Percentiles rank a stretch among this genome's conserved stretches.
Conservation (phyloP, 1,284 basidiomycete genomes). For the Fomitopsis schrenkii region DNA sequence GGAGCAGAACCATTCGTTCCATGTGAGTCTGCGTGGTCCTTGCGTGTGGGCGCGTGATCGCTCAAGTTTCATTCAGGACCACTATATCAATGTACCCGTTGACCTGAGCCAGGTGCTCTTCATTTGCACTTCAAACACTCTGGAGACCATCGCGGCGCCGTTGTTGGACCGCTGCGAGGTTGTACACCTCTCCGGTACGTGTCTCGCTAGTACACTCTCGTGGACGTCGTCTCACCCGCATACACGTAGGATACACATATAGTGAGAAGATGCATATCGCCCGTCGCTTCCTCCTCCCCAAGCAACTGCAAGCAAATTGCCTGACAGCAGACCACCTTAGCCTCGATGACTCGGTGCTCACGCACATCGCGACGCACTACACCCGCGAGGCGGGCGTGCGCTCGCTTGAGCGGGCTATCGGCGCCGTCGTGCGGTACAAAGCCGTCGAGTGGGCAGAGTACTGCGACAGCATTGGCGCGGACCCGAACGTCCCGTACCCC, state of each 20-base stretch:
- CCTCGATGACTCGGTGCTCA: constrained; percentile 60
- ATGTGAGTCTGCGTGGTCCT: constrained; percentile 38
- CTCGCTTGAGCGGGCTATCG: constrained; percentile 84
- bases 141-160: constrained; percentile 86
- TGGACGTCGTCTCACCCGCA: not conserved
- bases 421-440: constrained; percentile 80
- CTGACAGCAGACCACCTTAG: constrained; percentile 39
- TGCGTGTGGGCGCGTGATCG: not conserved
- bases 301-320: constrained; percentile 74
- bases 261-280: constrained; percentile 92
- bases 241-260: constrained; percentile 69
- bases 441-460: constrained; percentile 86
- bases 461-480: constrained; percentile 40
- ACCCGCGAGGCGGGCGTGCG: constrained; percentile 93
- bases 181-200: constrained; percentile 60
- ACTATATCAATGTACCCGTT: constrained; percentile 89
- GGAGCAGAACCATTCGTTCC: constrained; percentile 87
- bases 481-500: constrained; percentile 10
- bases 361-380: constrained; percentile 73
- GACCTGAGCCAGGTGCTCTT: constrained; percentile 87
- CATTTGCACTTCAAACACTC: constrained; percentile 84
- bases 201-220: not conserved
- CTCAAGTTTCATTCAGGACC: constrained; percentile 53
- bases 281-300: constrained; percentile 79
- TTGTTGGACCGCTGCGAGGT: constrained; percentile 75